phyloP scores from a whole-genome alignment of 305 asterid species.

The Rubia tinctorum region DNA sequence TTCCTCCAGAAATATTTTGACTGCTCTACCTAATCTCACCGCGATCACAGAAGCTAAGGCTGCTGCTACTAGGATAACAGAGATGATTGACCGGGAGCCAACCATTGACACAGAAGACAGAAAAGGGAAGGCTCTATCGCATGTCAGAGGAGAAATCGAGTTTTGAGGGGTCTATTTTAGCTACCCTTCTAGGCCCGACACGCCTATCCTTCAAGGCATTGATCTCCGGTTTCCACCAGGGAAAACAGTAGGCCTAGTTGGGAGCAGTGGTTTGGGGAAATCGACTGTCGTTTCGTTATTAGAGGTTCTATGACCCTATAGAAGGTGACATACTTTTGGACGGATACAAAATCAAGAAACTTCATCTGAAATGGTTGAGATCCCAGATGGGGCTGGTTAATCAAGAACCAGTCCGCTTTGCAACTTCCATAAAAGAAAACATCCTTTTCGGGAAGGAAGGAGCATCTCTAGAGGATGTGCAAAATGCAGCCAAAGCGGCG shows the following conservation, averaged over 20 bases:
- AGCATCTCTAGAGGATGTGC: slow-evolving; percentile 53
- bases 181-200: slow-evolving; percentile 78
- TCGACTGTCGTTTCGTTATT: slow-evolving; percentile 58
- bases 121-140: slow-evolving; percentile 73
- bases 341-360: slow-evolving; percentile 47
- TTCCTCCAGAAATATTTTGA: slow-evolving; percentile 58
- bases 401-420: slow-evolving; percentile 81
- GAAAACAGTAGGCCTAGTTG: slow-evolving; percentile 66
- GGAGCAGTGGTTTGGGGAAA: slow-evolving; percentile 83
- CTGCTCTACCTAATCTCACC: slow-evolving; percentile 77
- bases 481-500: slow-evolving; percentile 59
- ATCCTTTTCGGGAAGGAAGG: slow-evolving; percentile 71
- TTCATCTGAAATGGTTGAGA: slow-evolving; percentile 72
- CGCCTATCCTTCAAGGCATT: slow-evolving; percentile 50
- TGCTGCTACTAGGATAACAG: slow-evolving; percentile 64
- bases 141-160: slow-evolving; percentile 75
- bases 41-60: slow-evolving; percentile 76
- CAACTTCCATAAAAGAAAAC: slow-evolving; percentile 67
- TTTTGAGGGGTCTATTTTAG: slow-evolving; percentile 57
- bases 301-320: slow-evolving; percentile 68
- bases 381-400: slow-evolving; percentile 79
- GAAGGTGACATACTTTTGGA: slow-evolving; percentile 66
- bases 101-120: slow-evolving; percentile 58
- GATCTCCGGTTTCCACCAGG: slow-evolving; percentile 62
- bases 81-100: slow-evolving; percentile 69